These are phyloP conservation scores for Colletotrichum navitas DNA, from an alignment of 2,329 filamentous ascomycete species.

Conservation along the genomic window DNA sequence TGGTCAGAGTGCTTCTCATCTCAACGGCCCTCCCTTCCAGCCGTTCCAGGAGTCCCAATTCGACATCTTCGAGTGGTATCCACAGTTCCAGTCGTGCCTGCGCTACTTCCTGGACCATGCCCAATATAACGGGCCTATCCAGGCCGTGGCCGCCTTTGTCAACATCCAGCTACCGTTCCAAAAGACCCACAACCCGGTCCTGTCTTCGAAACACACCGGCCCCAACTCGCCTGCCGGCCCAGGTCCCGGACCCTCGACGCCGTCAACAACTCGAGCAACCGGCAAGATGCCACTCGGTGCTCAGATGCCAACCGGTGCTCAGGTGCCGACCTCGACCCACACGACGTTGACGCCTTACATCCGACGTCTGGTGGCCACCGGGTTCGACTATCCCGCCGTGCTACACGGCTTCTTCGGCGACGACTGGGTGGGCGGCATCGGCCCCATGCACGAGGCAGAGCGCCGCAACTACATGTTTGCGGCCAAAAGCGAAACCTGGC, in stretches of 20 bases:
- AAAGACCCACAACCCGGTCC: conserved; percentile 62
- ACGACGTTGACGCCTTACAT: conserved; percentile 90
- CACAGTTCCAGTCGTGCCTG: conserved; percentile 89
- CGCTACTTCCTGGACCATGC: conserved; percentile 93
- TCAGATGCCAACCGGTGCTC: conserved; percentile 45
- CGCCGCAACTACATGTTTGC: conserved; percentile 95
- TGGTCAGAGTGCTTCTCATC: conserved; percentile 21
- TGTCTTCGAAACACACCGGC: conserved; percentile 53
- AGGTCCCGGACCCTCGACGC: conserved; percentile 48
- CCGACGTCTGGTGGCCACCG: conserved; percentile 88
- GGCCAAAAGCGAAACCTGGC: conserved; percentile 92
- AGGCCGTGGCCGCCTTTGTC: conserved; percentile 89
- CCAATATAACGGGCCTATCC: conserved; percentile 84
- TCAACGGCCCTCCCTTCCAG: conserved; percentile 48
- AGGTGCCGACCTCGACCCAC: conserved; percentile 46
- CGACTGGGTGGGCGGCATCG: conserved; percentile 85
- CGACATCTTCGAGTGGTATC: conserved; percentile 94
- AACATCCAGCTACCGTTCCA: conserved; percentile 95
- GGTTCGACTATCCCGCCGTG: conserved; percentile 88
- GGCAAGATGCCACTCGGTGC: conserved; percentile 48
- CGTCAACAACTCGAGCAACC: conserved; percentile 47
- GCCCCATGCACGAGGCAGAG: conserved; percentile 87
- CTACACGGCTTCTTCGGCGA: conserved; percentile 98
- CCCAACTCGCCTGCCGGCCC: conserved; percentile 52
- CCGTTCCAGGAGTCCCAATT: conserved; percentile 66